Base-by-base conservation (phyloP, 2,329 filamentous ascomycete genomes). In the Anthostomella pinea region DNA sequence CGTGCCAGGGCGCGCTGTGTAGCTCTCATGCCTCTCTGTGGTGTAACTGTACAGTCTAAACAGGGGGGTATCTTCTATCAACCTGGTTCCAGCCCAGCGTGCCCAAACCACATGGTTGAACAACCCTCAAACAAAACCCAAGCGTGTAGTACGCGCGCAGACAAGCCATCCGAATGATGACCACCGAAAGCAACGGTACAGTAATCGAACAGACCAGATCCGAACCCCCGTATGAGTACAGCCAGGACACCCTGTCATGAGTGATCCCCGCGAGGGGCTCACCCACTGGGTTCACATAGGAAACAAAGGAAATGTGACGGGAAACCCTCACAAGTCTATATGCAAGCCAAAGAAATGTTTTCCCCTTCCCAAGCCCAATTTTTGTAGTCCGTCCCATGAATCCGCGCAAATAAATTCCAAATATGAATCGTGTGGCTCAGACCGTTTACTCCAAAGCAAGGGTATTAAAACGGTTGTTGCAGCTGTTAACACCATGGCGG, bases 11-110 rank as follows among this genome's bases (percentile, higher is more conserved):
- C 40, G n/a, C n/a, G 55, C 54, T 58, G 53, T 56, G 54, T 52
- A 57, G 54, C 54, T 55, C 51, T 52, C 50, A 46, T 58, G 48
- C 49, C 49, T 51, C 38, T 57, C 33, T 50, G 32, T 40, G 30
- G 38, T 51, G 48, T 58, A 60, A n/a, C 45, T 59, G 53, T 59
- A 60, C 57, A 59, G 54, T 60, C 57, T 60, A 60, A 58, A 53
- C 48, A 46, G 48, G 48, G n/a, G 57, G 58, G 58, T 61, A 61
- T 61, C 54, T 52, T 57, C 57, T 60, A 59, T 58, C 52, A 51
- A 56, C 48, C 53, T 56, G 57, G 57, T 53, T 51, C 58, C 58
- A 55, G 57, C 53, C 56, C 56, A 54, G 57, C 49, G 44, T 43
- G 46, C 48, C 48, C 45, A 48, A 48, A 45, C 14, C 38, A 49